A percentile compares a stretch with the other conserved stretches of the same genome.
phyloP scores from a whole-genome alignment of 2,329 filamentous ascomycete genomes.

The Graphilbum fragrans region DNA sequence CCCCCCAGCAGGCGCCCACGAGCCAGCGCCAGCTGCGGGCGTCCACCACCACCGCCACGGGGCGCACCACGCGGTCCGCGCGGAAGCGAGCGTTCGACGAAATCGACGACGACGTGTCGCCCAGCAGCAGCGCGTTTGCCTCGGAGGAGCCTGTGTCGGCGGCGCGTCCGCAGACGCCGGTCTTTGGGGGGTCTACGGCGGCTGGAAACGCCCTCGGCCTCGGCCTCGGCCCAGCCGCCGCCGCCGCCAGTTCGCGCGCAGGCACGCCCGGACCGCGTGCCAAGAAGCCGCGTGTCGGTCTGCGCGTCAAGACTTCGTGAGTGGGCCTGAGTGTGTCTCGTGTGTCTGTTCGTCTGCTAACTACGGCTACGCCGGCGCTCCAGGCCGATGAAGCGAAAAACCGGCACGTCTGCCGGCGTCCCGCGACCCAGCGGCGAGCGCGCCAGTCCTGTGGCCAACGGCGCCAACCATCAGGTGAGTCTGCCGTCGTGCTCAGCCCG shows the following conservation, averaged over 20 bases:
- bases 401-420: constrained; percentile 55
- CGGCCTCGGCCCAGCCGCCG: constrained; percentile 29
- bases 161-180: constrained; percentile 9
- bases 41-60: constrained; percentile 21
- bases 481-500: too few relatives aligned
- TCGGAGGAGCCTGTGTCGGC: constrained; percentile 9
- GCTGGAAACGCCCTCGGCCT: background rate
- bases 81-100: constrained; percentile 44
- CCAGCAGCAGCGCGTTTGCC: constrained; percentile 35
- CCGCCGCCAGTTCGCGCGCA: constrained; percentile 42
- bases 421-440: constrained; percentile 53
- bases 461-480: constrained; percentile 41
- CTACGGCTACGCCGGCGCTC: too few relatives aligned
- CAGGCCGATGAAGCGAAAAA: constrained; percentile 68
- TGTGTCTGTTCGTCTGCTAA: constrained; percentile 5
- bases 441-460: constrained; percentile 48
- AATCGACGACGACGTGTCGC: constrained; percentile 39
- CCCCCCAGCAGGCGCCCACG: background rate
- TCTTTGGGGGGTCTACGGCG: constrained; percentile 1
- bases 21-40: constrained; percentile 13
- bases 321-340: constrained; percentile 21
- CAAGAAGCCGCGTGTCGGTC: constrained; percentile 49
- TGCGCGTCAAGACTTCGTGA: constrained; percentile 59
- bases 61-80: constrained; percentile 33
- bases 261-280: constrained; percentile 45